These are phyloP conservation scores for Vaucheria bursata DNA, from an alignment of 352 stramenopile species.

Conservation along the genomic window DNA sequence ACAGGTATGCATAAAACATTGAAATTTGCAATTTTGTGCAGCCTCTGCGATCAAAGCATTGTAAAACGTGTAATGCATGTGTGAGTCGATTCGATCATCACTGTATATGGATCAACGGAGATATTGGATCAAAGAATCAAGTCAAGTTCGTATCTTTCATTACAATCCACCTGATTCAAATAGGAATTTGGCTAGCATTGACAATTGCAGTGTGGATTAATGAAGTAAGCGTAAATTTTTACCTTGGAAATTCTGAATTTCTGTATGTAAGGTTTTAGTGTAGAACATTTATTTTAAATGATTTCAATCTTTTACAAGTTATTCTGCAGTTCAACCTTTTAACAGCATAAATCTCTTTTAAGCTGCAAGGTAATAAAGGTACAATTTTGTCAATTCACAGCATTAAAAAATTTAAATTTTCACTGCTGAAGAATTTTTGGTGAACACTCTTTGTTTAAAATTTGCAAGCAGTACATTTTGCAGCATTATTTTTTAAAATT, in stretches of 20 bases:
- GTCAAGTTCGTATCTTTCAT: background rate
- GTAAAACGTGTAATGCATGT: constrained; percentile 61
- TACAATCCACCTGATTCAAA: background rate
- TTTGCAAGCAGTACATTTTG: no score
- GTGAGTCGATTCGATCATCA: constrained; percentile 82
- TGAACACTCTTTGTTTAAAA: no score
- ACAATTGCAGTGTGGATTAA: background rate
- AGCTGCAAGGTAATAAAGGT: background rate
- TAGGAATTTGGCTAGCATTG: background rate
- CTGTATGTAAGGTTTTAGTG: background rate
- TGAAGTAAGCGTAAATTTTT: background rate
- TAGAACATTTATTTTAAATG: background rate
- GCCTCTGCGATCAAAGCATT: constrained; percentile 73
- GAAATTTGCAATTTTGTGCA: constrained; percentile 1
- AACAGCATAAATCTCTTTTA: background rate
- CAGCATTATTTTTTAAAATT: no score
- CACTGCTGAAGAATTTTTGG: no score
- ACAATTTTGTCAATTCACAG: background rate
- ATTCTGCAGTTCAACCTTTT: background rate
- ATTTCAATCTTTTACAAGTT: background rate
- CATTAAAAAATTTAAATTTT: background rate
- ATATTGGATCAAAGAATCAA: background rate
- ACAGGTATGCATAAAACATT: no score
- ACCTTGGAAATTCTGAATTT: background rate
- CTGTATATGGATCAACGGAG: constrained; percentile 50